Conservation (phyloP, 192 early-diverging fungal species). For the Ambispora gerdemannii region DNA sequence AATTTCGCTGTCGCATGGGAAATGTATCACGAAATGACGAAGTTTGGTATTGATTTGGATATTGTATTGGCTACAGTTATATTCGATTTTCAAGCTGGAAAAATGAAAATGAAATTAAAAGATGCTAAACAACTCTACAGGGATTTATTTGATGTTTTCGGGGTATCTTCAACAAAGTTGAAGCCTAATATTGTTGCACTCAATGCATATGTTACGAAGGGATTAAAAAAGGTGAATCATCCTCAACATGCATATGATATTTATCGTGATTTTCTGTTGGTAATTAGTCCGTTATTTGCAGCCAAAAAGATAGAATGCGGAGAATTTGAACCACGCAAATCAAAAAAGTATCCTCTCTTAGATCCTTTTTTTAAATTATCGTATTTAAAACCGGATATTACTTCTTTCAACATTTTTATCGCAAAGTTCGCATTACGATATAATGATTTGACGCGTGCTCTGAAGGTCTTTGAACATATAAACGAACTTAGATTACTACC, state of each 20-base stretch:
- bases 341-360: background rate
- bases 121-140: background rate
- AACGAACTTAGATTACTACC: slow-evolving; percentile 26
- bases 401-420: slow-evolving; percentile 39
- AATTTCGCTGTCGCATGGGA: slow-evolving; percentile 38
- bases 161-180: background rate
- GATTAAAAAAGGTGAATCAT: background rate
- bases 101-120: background rate
- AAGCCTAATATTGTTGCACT: background rate
- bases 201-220: background rate
- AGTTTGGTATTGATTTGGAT: slow-evolving; percentile 24
- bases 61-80: slow-evolving; percentile 31
- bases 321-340: background rate
- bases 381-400: slow-evolving; percentile 9
- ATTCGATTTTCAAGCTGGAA: slow-evolving; percentile 32
- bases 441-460: slow-evolving; percentile 29
- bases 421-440: slow-evolving; percentile 34
- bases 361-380: too few relatives aligned
- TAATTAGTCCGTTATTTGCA: background rate
- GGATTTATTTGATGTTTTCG: background rate
- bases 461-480: slow-evolving; percentile 39
- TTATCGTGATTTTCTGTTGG: background rate
- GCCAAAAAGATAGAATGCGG: background rate
- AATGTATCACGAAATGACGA: slow-evolving; percentile 33
- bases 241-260: background rate